Evolutionary conservation across 306 rosid genomes (phyloP), one percentile per base, ranked within the genome.

Genomic region (Trifolium subterraneum): DNA sequence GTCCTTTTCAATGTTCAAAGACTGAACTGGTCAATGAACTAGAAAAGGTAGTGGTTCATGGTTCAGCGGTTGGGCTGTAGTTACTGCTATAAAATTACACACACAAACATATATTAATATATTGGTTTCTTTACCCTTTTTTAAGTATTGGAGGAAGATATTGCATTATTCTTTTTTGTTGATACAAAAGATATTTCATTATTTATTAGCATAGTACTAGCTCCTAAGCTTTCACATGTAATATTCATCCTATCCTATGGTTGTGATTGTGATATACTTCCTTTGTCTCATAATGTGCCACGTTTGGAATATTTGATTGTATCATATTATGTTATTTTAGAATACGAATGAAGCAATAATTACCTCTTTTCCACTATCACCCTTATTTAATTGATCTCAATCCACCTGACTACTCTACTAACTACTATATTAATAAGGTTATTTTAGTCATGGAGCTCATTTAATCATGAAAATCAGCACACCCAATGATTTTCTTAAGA

Each of bases 191-290:
- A 50, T 59, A 51, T 62, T 71, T 61, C 10, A 3, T 64, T 60
- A 66, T 59, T 60, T 50, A 33, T 64, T 70, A 16, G 66, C 39
- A 38, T 64, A 45, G 22, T 56, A n/a, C 62, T 55, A 22, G 62
- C 62, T 55, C 31, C 10, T 15, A 6, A 52, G 67, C 38, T 74
- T 59, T 78, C 48, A 70, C 8, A 1, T 38, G 78, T 45, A 70
- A 70, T 63, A 45, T 63, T 81, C 60, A 63, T 31, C 38, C 71
- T 19, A 23, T 47, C 10, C 39, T 8, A 36, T 8, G 10, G 39
- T 7, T 35, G 39, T 35, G 39, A 6, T 35, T 6, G 9, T 35
- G 39, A 35, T 35, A 35, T 35, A 6, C 39, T 1, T 10, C 39
- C 39, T 8, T 8, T 2, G 2, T 36, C 39, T 36, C 39, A 36